Evolutionary conservation across 768 basidiomycete species (phyloP), one percentile per base, ranked within the genome.

Genomic region (Pleurotus citrinopileatus): DNA sequence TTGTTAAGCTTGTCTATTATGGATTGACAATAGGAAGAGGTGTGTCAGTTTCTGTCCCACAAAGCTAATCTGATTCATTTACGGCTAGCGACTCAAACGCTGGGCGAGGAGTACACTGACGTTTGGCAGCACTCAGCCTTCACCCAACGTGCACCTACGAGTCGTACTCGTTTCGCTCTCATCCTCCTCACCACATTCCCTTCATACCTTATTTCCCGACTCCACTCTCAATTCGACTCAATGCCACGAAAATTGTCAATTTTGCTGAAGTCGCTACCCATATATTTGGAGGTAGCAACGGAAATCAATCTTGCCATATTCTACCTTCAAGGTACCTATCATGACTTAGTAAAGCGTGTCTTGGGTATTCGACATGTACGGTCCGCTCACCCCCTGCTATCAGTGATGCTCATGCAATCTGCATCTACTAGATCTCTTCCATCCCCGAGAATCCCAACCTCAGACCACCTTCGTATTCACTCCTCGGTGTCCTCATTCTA

Each of bases 71-170:
- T 25, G 6, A 42, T 32, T 56, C 38, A 51, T 34, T 48, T 25
- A 8, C 7, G 34, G 48, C 3, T 56, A 94, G 91, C 85, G 13
- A 79, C 77, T 8, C 91, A 94, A 67, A 92, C 88, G 3, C 75
- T 94, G 1, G 92, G 92, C n/a, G 92, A 94, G 67, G 92, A 94
- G 64, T 94, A 94, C 61, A 92, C 90, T 1, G 87, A 88, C 61
- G 84, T 89, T 28, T 90, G 91, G 88, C 82, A 85, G 59, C 81
- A 84, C 54, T 82, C 85, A 9, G 63, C 72, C 2, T 69, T 66
- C 25, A 70, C 64, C 17, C 54, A 65, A 27, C 60, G 67, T 23
- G 76, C 76, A 19, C 86, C 83, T 2, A 73, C 83, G 12, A 66
- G 59, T 19, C 63, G 63, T 46, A 63, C 72, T 7, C 80, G 87